Evolutionary conservation across 2,329 filamentous ascomycete species (phyloP).

Genomic region (Aspergillus spinulosporus): DNA sequence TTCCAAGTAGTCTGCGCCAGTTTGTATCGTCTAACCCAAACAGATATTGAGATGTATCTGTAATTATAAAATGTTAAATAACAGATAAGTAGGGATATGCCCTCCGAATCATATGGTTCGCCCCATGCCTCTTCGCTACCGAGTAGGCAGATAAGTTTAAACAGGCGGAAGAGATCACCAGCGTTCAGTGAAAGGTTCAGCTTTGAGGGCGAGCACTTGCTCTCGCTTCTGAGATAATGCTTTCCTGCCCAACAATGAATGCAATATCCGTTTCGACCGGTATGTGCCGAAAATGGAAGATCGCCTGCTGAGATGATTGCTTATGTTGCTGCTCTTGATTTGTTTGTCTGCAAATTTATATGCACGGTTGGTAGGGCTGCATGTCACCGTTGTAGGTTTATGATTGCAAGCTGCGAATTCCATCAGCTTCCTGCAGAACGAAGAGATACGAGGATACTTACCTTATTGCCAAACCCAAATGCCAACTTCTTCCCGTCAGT

Average conservation of each 20-base stretch:
- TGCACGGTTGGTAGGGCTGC: background rate
- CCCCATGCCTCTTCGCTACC: background rate
- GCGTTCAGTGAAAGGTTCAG: background rate
- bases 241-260: slow-evolving; percentile 12
- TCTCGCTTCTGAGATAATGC: background rate
- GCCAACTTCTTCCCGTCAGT: slow-evolving; percentile 55
- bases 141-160: background rate
- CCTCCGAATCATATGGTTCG: background rate
- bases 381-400: slow-evolving; percentile 42
- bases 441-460: slow-evolving; percentile 29
- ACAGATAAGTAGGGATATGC: background rate
- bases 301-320: background rate
- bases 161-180: background rate
- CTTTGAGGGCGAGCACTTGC: background rate
- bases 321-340: background rate
- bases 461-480: slow-evolving; percentile 52
- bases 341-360: background rate
- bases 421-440: slow-evolving; percentile 9
- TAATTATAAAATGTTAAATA: slow-evolving; percentile 13
- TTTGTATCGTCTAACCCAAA: slow-evolving; percentile 35
- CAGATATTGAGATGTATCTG: slow-evolving; percentile 29
- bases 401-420: slow-evolving; percentile 36
- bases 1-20: slow-evolving; percentile 28
- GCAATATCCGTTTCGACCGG: background rate
- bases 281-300: background rate